A percentile compares a stretch with the other conserved stretches of the same genome.
phyloP scores from a whole-genome alignment of 176 grass and related monocot genomes.

The Puccinellia tenuiflora region DNA sequence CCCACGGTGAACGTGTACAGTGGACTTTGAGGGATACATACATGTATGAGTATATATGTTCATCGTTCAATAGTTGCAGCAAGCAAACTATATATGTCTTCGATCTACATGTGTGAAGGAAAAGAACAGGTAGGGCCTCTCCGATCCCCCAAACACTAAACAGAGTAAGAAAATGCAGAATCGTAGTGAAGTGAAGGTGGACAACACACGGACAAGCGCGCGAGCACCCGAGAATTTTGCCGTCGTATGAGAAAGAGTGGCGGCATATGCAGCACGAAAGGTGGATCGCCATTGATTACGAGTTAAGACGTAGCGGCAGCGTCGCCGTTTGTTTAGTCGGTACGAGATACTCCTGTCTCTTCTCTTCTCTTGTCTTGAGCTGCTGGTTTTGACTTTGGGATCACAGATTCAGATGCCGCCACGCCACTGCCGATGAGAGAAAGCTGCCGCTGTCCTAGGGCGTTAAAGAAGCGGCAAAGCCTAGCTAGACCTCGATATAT shows the following conservation, averaged over 20 bases:
- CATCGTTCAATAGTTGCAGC: background rate
- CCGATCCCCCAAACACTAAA: background rate
- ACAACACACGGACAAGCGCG: background rate
- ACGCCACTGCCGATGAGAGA: background rate
- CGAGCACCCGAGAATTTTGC: constrained; percentile 5
- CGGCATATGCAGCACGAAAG: constrained; percentile 47
- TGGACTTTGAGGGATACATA: background rate
- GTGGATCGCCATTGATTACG: constrained; percentile 44
- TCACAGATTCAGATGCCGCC: background rate
- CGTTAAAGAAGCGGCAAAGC: no score
- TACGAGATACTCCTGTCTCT: background rate
- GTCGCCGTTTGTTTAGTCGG: constrained; percentile 35
- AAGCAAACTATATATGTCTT: no score
- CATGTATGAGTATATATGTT: no score
- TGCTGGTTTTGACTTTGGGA: constrained; percentile 36
- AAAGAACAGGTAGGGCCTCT: background rate
- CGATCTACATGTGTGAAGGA: no score
- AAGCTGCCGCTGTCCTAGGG: no score
- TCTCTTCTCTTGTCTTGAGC: constrained; percentile 14
- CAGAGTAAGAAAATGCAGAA: no score
- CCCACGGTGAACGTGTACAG: background rate
- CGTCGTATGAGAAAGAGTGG: constrained; percentile 1
- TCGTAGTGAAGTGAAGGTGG: background rate
- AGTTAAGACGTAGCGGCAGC: constrained; percentile 32
- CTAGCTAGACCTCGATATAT: no score